Conservation (phyloP, 257 asterid genomes). For the Thymus mandschuricus region DNA sequence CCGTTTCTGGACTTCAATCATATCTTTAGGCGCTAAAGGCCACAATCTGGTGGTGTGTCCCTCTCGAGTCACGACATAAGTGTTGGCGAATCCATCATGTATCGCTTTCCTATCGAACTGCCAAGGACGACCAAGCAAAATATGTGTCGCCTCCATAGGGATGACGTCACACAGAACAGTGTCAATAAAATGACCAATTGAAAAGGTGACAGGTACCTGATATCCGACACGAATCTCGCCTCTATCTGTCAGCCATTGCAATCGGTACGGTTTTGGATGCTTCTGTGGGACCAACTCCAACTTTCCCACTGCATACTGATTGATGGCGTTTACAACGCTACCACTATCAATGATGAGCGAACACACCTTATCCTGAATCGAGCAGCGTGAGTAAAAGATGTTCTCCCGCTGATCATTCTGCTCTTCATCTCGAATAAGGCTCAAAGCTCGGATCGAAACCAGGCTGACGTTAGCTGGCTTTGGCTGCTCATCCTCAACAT, state of each 20-base stretch:
- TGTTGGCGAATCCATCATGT: conserved; percentile 1
- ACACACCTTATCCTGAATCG: not conserved
- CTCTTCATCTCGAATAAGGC: not conserved
- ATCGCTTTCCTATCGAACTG: not conserved
- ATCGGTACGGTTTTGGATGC: not conserved
- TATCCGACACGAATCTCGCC: no score
- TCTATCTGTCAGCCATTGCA: no score
- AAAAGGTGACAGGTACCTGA: no score
- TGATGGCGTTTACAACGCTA: not conserved
- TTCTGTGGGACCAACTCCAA: not conserved
- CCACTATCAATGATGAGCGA: not conserved
- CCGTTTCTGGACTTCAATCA: not conserved
- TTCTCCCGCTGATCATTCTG: not conserved
- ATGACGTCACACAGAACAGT: no score
- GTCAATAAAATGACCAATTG: no score
- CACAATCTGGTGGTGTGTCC: not conserved
- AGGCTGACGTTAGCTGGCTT: not conserved
- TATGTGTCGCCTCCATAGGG: no score
- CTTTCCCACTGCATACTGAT: not conserved
- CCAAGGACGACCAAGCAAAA: no score
- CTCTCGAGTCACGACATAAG: not conserved
- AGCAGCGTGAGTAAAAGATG: no score
- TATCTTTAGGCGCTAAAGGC: not conserved
- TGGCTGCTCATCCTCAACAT: not conserved
- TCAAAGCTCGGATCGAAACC: not conserved